phyloP scores from a whole-genome alignment of 2,329 filamentous ascomycete species.

The Dactylellina cionopaga region DNA sequence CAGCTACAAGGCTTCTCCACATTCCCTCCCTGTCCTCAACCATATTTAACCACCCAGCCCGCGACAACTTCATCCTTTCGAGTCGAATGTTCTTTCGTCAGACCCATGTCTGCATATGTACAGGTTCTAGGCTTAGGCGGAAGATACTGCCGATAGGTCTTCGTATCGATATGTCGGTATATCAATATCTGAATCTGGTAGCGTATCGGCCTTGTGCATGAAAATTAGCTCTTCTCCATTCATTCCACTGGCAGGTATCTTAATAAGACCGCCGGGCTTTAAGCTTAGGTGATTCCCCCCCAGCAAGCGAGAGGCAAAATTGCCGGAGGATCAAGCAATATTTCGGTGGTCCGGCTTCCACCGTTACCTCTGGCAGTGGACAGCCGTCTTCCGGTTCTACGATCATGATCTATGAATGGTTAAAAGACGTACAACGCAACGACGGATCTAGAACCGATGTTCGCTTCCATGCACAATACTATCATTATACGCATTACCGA shows the following conservation, averaged over 20 bases:
- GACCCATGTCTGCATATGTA: constrained; percentile 1
- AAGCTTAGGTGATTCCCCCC: constrained; percentile 1
- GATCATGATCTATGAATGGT: too few species aligned
- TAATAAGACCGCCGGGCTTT: too few species aligned
- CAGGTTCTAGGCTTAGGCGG: neutral
- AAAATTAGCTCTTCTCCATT: too few species aligned
- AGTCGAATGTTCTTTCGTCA: constrained; percentile 3
- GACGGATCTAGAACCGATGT: too few species aligned
- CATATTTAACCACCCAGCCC: constrained; percentile 2
- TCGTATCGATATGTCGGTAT: too few species aligned
- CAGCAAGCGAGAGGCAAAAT: neutral
- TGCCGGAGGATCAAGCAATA: neutral
- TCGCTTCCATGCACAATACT: too few species aligned
- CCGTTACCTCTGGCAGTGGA: neutral
- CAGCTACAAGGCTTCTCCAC: constrained; percentile 16
- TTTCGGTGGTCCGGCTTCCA: constrained; percentile 15
- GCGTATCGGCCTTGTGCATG: too few species aligned
- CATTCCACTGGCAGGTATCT: neutral
- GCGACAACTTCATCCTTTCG: neutral
- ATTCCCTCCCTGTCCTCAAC: neutral
- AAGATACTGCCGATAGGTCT: neutral
- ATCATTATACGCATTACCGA: neutral
- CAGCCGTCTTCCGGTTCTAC: neutral
- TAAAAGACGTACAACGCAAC: too few species aligned
- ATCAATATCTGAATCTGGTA: too few species aligned